Evolutionary conservation across 2,329 filamentous ascomycete species (phyloP).

Genomic region (Lasiodiplodia sp.): DNA sequence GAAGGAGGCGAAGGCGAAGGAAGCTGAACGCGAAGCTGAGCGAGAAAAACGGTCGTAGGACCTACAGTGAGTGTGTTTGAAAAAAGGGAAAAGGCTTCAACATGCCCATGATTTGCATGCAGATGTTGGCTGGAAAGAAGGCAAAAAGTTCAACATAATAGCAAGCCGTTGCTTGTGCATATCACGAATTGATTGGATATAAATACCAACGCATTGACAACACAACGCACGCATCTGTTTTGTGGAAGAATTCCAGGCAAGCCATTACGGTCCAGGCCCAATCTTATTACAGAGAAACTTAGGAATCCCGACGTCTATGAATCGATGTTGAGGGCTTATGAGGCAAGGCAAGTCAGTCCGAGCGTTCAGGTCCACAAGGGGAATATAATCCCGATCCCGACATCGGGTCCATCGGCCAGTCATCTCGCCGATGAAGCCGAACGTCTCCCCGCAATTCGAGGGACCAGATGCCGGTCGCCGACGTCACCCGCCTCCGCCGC

Average conservation of each 20-base stretch:
- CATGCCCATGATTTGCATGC: constrained; percentile 1
- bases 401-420: constrained; percentile 22
- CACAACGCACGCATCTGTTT: not conserved
- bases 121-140: not conserved
- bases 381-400: constrained; percentile 21
- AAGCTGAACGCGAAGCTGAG: constrained; percentile 25
- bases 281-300: not conserved
- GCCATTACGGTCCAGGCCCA: constrained; percentile 3
- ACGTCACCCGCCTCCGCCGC: constrained; percentile 15
- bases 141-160: constrained; percentile 25
- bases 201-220: not conserved
- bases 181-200: not conserved
- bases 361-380: constrained; percentile 3
- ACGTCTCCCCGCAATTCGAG: constrained; percentile 14
- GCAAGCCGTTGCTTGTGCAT: constrained; percentile 14
- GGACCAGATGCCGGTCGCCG: constrained; percentile 7
- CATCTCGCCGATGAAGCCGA: constrained; percentile 21
- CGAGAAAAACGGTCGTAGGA: constrained; percentile 11
- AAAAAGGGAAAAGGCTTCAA: constrained; percentile 7
- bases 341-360: constrained; percentile 5
- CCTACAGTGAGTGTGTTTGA: not conserved
- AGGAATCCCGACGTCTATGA: not conserved
- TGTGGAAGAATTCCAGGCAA: constrained; percentile 1
- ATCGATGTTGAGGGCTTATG: constrained; percentile 1
- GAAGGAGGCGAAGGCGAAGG: constrained; percentile 37